Evolutionary conservation across 305 asterid genomes (phyloP).

Genomic region (Solanum aculeatissimum): DNA sequence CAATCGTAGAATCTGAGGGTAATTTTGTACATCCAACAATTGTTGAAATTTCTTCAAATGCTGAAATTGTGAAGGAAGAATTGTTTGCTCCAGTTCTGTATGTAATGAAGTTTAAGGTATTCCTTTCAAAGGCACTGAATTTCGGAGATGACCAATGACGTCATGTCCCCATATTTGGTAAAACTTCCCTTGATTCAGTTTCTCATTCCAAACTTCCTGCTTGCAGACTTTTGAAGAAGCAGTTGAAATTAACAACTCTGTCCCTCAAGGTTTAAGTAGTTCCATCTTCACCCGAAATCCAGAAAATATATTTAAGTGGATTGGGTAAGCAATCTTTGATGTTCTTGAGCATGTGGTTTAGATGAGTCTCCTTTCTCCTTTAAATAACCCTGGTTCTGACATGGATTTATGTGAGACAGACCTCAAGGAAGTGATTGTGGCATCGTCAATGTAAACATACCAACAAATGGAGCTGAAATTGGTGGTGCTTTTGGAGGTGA

Average conservation of each 20-base stretch:
- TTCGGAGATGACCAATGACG: not conserved
- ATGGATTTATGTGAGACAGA: constrained; percentile 24
- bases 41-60: constrained; percentile 61
- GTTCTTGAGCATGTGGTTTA: not conserved
- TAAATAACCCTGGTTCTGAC: not conserved
- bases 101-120: constrained; percentile 86
- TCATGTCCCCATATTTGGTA: not conserved
- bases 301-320: constrained; percentile 84
- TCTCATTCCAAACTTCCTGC: not conserved
- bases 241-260: constrained; percentile 83
- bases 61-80: constrained; percentile 84
- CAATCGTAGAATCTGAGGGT: constrained; percentile 59
- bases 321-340: constrained; percentile 51
- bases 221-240: constrained; percentile 87
- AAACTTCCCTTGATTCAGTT: not conserved
- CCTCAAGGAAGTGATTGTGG: constrained; percentile 97
- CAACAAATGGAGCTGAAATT: constrained; percentile 98
- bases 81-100: constrained; percentile 91
- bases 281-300: constrained; percentile 90
- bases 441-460: constrained; percentile 84
- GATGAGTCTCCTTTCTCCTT: not conserved
- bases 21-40: constrained; percentile 91
- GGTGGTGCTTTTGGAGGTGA: constrained; percentile 99
- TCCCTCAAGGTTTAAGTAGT: constrained; percentile 99
- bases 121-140: not conserved